Conservation (phyloP, 2,329 filamentous ascomycete species). For the Xylariaceae sp. region DNA sequence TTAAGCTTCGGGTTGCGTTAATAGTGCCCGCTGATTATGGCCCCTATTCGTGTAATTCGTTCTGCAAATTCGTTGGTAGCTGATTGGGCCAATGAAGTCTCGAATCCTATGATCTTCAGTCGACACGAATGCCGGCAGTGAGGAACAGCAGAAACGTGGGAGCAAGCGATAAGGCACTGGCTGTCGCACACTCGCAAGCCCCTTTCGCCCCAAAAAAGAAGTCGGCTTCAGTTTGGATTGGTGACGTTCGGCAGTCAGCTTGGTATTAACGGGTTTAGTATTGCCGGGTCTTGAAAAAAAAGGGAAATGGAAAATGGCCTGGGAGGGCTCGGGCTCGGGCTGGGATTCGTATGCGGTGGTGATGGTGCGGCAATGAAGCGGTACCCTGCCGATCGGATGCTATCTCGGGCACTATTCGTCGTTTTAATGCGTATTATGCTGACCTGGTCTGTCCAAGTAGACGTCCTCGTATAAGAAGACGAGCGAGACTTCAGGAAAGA, state of each 20-base stretch:
- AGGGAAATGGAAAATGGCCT: conserved; percentile 1
- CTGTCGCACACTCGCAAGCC: conserved; percentile 12
- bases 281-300: conserved; percentile 4
- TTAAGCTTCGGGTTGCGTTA: conserved; percentile 2
- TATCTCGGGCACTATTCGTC: conserved; percentile 6
- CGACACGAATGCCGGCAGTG: conserved; percentile 13
- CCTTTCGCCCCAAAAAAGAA: conserved; percentile 7
- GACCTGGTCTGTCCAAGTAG: not conserved
- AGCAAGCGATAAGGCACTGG: conserved; percentile 11
- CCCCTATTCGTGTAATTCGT: conserved; percentile 8
- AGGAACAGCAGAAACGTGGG: conserved; percentile 14
- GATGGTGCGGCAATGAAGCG: conserved; percentile 9
- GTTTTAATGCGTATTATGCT: not conserved
- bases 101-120: conserved; percentile 3
- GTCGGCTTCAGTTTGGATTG: conserved; percentile 9
- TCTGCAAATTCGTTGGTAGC: conserved; percentile 8
- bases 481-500: not conserved
- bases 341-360: conserved; percentile 8
- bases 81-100: conserved; percentile 14
- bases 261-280: conserved; percentile 1
- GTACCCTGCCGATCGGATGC: conserved; percentile 11
- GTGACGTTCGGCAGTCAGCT: conserved; percentile 7
- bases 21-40: conserved; percentile 8
- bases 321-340: not conserved
- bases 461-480: not conserved